Evolutionary conservation across 1,284 basidiomycete species (phyloP).

Genomic region (Apiotrichum brassicae): DNA sequence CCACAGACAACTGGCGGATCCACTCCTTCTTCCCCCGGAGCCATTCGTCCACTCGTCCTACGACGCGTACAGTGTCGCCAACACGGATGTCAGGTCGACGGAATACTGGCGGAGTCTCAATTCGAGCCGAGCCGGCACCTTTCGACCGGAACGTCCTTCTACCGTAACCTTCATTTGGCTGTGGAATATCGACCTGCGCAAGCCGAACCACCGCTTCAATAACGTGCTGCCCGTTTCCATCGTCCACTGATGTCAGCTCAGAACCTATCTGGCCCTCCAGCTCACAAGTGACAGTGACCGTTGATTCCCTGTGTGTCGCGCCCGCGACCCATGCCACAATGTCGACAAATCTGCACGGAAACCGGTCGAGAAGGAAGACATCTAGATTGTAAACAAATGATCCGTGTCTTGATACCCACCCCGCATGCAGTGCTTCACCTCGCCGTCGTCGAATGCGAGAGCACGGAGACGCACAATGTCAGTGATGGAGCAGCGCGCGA

Average conservation of each 20-base stretch:
- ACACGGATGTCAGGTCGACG: slow-evolving; percentile 31
- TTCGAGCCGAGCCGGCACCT: too few relatives aligned
- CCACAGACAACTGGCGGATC: slow-evolving; percentile 34
- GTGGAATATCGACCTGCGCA: slow-evolving; percentile 4
- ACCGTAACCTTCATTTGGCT: slow-evolving; percentile 13
- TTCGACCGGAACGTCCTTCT: too few relatives aligned
- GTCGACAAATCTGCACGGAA: slow-evolving; percentile 36
- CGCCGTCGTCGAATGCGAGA: slow-evolving; percentile 3
- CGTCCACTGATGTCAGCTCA: slow-evolving; percentile 29
- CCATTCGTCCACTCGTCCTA: slow-evolving; percentile 38
- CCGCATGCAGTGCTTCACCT: slow-evolving; percentile 4
- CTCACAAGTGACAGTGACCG: slow-evolving; percentile 27
- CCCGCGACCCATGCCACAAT: slow-evolving; percentile 41
- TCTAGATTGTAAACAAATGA: slow-evolving; percentile 18
- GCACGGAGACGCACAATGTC: slow-evolving; percentile 30
- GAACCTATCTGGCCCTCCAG: not conserved
- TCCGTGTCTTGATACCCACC: slow-evolving; percentile 14
- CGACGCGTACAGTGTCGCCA: slow-evolving; percentile 35
- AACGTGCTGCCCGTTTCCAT: slow-evolving; percentile 33
- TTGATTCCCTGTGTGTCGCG: slow-evolving; percentile 32
- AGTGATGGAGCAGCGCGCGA: slow-evolving; percentile 31
- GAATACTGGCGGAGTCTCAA: too few relatives aligned
- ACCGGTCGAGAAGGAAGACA: slow-evolving; percentile 32
- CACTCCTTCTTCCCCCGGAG: slow-evolving; percentile 19
- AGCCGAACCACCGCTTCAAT: slow-evolving; percentile 25